phyloP scores from a whole-genome alignment of 805 yeast genomes.

The Sporopachydermia lactativora region DNA sequence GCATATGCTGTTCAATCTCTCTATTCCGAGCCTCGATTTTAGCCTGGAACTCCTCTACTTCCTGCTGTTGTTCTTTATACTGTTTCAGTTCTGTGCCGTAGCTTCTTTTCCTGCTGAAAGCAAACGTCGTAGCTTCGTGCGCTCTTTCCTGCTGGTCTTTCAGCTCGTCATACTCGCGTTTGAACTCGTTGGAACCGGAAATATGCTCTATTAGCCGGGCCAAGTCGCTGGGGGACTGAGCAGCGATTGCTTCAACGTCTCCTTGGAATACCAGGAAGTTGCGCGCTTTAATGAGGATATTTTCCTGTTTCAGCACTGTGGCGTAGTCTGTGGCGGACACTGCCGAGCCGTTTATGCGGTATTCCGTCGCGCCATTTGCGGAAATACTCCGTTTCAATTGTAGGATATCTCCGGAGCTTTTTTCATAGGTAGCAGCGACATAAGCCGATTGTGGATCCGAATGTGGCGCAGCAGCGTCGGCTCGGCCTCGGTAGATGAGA shows the following conservation, averaged over 20 bases:
- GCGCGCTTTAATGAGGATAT: constrained; percentile 75
- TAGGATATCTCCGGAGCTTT: constrained; percentile 38
- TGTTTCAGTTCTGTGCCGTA: constrained; percentile 62
- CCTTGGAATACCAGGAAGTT: constrained; percentile 95
- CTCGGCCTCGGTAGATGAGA: constrained; percentile 64
- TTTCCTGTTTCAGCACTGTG: constrained; percentile 53
- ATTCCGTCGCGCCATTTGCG: constrained; percentile 47
- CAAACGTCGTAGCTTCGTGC: constrained; percentile 44
- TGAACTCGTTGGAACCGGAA: constrained; percentile 63
- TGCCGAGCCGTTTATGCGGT: constrained; percentile 43
- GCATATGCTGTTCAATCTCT: constrained; percentile 30
- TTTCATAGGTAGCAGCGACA: constrained; percentile 67
- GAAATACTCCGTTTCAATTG: constrained; percentile 48
- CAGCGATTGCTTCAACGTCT: constrained; percentile 86
- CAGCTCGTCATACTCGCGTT: constrained; percentile 50
- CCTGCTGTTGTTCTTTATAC: constrained; percentile 60
- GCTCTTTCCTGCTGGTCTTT: constrained; percentile 48
- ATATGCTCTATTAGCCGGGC: constrained; percentile 66
- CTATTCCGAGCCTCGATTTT: constrained; percentile 32
- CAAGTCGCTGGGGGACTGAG: constrained; percentile 68
- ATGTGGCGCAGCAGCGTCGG: constrained; percentile 11
- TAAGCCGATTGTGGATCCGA: constrained; percentile 43
- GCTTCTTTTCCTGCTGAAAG: constrained; percentile 55
- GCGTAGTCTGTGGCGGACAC: constrained; percentile 57
- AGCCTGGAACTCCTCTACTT: constrained; percentile 51